A percentile compares a stretch with the other conserved stretches of the same genome.
phyloP scores from a whole-genome alignment of 352 stramenopile genomes.

The Globisporangium takayamanum region DNA sequence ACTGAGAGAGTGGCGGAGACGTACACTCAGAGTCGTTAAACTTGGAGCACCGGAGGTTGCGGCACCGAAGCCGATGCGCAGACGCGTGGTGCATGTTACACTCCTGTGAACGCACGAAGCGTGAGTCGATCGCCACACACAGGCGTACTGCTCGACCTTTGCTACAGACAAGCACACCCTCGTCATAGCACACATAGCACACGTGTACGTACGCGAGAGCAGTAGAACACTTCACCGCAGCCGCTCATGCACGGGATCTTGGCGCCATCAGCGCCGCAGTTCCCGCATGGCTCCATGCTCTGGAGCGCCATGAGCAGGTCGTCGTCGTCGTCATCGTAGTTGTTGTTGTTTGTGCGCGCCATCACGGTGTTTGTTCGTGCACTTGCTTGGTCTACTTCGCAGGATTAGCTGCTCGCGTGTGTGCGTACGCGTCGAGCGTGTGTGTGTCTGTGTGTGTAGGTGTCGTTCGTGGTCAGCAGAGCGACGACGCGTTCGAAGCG shows the following conservation, averaged over 20 bases:
- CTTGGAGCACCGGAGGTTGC: constrained; percentile 83
- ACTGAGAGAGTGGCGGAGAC: constrained; percentile 5
- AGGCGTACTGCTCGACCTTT: background rate
- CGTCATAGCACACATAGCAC: background rate
- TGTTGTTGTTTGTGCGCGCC: constrained; percentile 60
- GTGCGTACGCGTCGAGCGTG: too few species aligned
- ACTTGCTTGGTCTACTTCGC: too few species aligned
- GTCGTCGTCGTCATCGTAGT: constrained; percentile 84
- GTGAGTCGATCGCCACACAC: background rate
- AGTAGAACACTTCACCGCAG: constrained; percentile 85
- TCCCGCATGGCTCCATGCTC: constrained; percentile 82
- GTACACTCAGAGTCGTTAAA: constrained; percentile 87
- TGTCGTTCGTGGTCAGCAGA: too few species aligned
- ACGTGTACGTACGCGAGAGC: constrained; percentile 51
- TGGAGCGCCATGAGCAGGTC: constrained; percentile 80
- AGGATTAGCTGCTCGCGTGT: too few species aligned
- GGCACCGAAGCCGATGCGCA: constrained; percentile 78
- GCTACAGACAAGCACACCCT: background rate
- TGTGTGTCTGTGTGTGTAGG: too few species aligned
- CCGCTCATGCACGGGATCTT: constrained; percentile 86
- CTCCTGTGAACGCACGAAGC: constrained; percentile 33
- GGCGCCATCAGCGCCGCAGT: constrained; percentile 71
- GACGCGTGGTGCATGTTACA: constrained; percentile 87
- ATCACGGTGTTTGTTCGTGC: background rate
- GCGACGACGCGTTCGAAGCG: too few species aligned